Base-by-base conservation (phyloP, 306 rosid genomes). In the Aeschynomene evenia region DNA sequence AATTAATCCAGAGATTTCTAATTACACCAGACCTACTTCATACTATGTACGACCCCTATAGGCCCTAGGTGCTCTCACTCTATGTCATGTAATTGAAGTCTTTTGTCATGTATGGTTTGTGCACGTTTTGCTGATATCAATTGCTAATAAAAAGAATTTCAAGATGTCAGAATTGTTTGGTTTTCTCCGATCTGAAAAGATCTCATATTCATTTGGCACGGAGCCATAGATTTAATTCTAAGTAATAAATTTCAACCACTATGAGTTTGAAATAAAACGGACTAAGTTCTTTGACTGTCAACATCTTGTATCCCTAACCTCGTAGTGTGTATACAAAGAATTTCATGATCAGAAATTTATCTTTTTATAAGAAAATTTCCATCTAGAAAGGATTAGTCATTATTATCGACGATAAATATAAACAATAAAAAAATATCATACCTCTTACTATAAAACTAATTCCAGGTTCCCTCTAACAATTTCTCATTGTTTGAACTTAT, bases 91-190 rank as follows among this genome's bases (percentile, higher is more conserved):
- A 16, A 15, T 50, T 67, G 59, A 71, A 59, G 26, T 60, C 50
- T 57, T 42, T 31, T 36, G 52, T 18, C 46, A 51, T 66, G 45
- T 67, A 52, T 36, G 72, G 68, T 42, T 59, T 53, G 48, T 34
- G 14, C 12, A 1, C 4, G 43, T 21, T 53, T 34, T 20, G 51
- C 18, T 66, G 60, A 67, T 51, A 34, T n/a, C 64, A 43, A 12
- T 16, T 59, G 49, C 40, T 26, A 21, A 59, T 19, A 66, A 72
- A 67, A 67, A 79, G 36, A 66, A 72, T 21, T 36, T 28, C 12
- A 22, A 28, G 51, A 61, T 14, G 50, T 7, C 72, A 24, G 23
- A 28, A 4, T 10, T 14, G 36, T 36, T 10, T 59, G 24, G 57
- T 49, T 68, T 59, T 49, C 57, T 68, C 15, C 16, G 7, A 43